Conservation (phyloP, 2,329 filamentous ascomycete genomes). For the Colletotrichum sp. region DNA sequence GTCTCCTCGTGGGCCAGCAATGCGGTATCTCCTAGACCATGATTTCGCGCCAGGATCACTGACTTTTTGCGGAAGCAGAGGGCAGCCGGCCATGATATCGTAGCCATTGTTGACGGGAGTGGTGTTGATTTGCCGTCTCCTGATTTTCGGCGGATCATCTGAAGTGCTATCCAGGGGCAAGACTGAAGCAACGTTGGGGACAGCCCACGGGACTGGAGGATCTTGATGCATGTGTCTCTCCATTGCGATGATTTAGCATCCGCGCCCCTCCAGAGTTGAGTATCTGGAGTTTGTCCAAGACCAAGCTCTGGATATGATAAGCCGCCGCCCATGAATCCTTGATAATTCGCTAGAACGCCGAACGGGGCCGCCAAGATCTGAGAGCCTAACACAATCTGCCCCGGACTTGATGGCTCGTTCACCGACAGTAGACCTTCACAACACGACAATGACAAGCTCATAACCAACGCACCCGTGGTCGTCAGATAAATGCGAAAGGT, state of each 20-base stretch:
- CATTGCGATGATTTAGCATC: constrained; percentile 49
- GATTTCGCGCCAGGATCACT: constrained; percentile 43
- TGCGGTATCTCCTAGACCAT: constrained; percentile 43
- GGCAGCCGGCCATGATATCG: constrained; percentile 59
- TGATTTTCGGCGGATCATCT: constrained; percentile 50
- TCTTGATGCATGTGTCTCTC: constrained; percentile 55
- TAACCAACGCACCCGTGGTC: constrained; percentile 58
- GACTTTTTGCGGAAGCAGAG: constrained; percentile 58
- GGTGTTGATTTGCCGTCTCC: constrained; percentile 45
- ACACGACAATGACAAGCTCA: constrained; percentile 52
- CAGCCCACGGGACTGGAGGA: constrained; percentile 57
- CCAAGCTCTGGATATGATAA: constrained; percentile 37
- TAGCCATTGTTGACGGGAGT: constrained; percentile 36
- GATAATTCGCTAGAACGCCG: constrained; percentile 51
- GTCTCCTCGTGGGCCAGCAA: constrained; percentile 43
- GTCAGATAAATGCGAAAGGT: constrained; percentile 61
- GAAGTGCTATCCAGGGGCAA: constrained; percentile 57
- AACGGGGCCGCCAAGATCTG: constrained; percentile 61
- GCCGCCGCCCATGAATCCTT: constrained; percentile 38
- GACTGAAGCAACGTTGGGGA: constrained; percentile 46
- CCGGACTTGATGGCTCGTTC: constrained; percentile 46
- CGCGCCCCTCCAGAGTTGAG: constrained; percentile 49
- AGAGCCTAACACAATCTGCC: constrained; percentile 44
- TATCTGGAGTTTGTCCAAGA: constrained; percentile 57
- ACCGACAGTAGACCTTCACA: constrained; percentile 53